These are phyloP conservation scores for Thielaviopsis euricoi DNA, from an alignment of 2,329 filamentous ascomycete genomes.

Conservation along the genomic window DNA sequence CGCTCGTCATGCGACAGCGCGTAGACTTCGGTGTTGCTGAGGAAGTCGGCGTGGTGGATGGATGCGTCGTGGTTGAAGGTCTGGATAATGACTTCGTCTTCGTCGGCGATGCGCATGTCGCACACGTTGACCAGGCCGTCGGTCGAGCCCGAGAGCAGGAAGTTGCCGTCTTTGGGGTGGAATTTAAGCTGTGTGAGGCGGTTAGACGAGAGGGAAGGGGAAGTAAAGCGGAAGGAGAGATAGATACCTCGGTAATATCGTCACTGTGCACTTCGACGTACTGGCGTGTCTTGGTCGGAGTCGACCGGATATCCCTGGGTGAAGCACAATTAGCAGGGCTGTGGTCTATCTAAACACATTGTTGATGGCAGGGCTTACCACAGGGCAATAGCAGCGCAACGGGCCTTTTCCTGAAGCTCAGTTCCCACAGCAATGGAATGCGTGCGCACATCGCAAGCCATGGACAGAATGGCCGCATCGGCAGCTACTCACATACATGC, in stretches of 20 bases:
- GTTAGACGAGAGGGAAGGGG: no score
- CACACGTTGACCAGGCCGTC: conserved; percentile 67
- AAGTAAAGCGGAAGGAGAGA: conserved; percentile 11
- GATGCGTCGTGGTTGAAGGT: conserved; percentile 65
- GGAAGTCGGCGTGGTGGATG: conserved; percentile 58
- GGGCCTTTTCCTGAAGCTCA: conserved; percentile 48
- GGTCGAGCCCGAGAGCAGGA: conserved; percentile 61
- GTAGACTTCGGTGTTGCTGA: conserved; percentile 47
- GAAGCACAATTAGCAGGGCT: neutral
- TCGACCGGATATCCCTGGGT: conserved; percentile 40
- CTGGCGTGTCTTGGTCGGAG: conserved; percentile 29
- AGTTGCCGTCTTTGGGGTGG: conserved; percentile 40
- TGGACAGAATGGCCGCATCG: conserved; percentile 38
- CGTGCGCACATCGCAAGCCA: conserved; percentile 41
- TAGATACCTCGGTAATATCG: conserved; percentile 40
- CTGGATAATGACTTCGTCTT: conserved; percentile 63
- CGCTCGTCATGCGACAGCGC: conserved; percentile 66
- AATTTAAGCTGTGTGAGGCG: conserved; percentile 27
- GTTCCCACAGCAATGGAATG: conserved; percentile 56
- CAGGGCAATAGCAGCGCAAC: conserved; percentile 42
- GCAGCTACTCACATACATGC: no score
- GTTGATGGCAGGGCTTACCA: conserved; percentile 33
- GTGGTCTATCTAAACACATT: no score
- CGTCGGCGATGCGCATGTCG: conserved; percentile 51
- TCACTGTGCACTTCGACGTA: conserved; percentile 53